Conservation (phyloP, 352 stramenopile genomes). For the Saprolegnia parasitica region DNA sequence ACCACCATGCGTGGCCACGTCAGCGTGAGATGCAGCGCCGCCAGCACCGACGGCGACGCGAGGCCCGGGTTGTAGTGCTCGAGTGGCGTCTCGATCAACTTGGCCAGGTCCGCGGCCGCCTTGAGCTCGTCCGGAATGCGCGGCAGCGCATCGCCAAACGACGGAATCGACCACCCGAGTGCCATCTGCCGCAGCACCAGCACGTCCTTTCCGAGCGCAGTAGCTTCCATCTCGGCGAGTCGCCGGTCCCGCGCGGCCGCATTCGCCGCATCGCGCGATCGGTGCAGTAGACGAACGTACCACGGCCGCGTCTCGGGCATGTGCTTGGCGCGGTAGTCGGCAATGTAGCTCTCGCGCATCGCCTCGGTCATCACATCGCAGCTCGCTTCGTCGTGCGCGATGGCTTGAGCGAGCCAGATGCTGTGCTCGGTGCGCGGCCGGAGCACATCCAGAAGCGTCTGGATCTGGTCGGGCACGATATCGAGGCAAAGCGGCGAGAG, state of each 20-base stretch:
- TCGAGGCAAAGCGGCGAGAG: background rate
- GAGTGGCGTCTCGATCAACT: constrained; percentile 57
- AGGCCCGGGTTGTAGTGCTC: constrained; percentile 56
- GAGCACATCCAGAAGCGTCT: constrained; percentile 13
- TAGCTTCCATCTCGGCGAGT: constrained; percentile 55
- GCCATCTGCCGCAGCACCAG: constrained; percentile 56
- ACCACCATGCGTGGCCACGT: constrained; percentile 46
- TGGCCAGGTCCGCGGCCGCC: constrained; percentile 49
- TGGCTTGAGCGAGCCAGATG: constrained; percentile 6
- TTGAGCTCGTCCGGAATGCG: constrained; percentile 42
- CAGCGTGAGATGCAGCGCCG: constrained; percentile 52
- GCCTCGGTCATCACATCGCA: constrained; percentile 56
- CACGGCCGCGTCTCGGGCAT: constrained; percentile 43
- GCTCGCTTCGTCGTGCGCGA: constrained; percentile 49
- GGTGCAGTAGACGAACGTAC: constrained; percentile 47
- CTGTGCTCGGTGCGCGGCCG: constrained; percentile 17
- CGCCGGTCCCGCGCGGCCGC: constrained; percentile 43
- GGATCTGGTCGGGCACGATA: constrained; percentile 13
- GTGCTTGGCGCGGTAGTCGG: background rate
- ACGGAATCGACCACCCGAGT: constrained; percentile 62
- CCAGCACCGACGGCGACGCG: constrained; percentile 46
- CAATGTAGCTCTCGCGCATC: constrained; percentile 35
- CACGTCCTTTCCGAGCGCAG: constrained; percentile 50
- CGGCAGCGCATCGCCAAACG: constrained; percentile 45
- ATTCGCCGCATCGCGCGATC: constrained; percentile 36